A percentile compares a stretch with the other conserved stretches of the same genome.
These are phyloP conservation scores for Hypoxylon subgilvum DNA, from an alignment of 495 filamentous ascomycete genomes.

Conservation along the genomic window DNA sequence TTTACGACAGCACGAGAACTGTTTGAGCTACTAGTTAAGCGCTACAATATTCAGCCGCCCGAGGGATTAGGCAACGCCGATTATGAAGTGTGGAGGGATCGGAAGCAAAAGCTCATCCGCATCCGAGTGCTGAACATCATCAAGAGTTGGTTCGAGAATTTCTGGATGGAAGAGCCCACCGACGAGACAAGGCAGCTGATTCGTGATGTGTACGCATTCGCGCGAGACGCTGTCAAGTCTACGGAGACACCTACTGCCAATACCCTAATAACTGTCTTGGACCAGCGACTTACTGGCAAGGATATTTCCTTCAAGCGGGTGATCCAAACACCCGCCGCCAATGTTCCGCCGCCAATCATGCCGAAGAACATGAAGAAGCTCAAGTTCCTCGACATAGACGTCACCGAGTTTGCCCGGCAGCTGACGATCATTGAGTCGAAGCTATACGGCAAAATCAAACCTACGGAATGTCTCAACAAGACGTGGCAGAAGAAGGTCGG, in stretches of 20 bases:
- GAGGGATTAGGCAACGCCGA: conserved; percentile 75
- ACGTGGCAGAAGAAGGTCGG: conserved; percentile 95
- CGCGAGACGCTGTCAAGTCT: conserved; percentile 86
- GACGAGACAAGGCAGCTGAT: conserved; percentile 84
- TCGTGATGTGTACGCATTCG: conserved; percentile 86
- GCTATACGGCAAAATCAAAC: conserved; percentile 92
- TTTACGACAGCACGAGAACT: conserved; percentile 90
- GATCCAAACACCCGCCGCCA: conserved; percentile 79
- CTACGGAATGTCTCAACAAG: conserved; percentile 95
- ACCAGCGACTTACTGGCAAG: conserved; percentile 84
- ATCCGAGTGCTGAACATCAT: conserved; percentile 96
- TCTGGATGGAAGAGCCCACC: conserved; percentile 95
- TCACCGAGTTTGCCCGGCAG: conserved; percentile 93
- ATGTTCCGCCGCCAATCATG: conserved; percentile 84
- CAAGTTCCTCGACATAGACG: conserved; percentile 97
- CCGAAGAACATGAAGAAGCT: conserved; percentile 99
- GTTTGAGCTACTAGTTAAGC: conserved; percentile 87
- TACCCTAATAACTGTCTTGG: conserved; percentile 79
- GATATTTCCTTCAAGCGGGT: conserved; percentile 86
- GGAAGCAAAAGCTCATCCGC: conserved; percentile 92
- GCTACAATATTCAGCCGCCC: conserved; percentile 94
- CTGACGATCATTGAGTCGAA: conserved; percentile 95
- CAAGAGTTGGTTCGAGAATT: conserved; percentile 97
- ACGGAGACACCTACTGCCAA: conserved; percentile 88
- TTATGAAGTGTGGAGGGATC: conserved; percentile 85